Evolutionary conservation across 257 asterid species (phyloP).

Genomic region (Jasminum sambac): DNA sequence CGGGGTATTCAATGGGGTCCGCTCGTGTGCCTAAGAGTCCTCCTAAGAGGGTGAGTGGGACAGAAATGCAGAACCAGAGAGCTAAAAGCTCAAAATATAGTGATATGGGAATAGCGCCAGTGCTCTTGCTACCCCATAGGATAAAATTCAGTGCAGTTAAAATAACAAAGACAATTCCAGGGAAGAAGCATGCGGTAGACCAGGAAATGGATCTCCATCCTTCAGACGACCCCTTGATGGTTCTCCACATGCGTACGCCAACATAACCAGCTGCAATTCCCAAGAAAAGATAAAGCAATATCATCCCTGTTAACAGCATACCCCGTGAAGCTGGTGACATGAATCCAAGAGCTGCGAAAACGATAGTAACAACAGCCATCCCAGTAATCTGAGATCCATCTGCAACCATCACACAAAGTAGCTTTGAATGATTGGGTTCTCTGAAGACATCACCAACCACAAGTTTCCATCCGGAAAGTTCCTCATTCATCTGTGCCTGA

Average conservation of each 20-base stretch:
- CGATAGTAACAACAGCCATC: constrained; percentile 44
- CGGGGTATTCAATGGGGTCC: constrained; percentile 45
- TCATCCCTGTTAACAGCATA: constrained; percentile 54
- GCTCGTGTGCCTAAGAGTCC: constrained; percentile 44
- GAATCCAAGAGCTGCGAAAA: constrained; percentile 50
- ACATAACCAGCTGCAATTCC: constrained; percentile 50
- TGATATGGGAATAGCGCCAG: constrained; percentile 51
- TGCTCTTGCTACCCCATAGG: constrained; percentile 53
- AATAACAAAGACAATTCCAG: constrained; percentile 47
- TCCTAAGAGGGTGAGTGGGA: constrained; percentile 52
- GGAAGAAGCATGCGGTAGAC: constrained; percentile 49
- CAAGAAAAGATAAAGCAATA: constrained; percentile 47
- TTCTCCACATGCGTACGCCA: constrained; percentile 44
- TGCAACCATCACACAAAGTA: constrained; percentile 45
- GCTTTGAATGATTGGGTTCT: constrained; percentile 46
- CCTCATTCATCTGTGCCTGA: constrained; percentile 53
- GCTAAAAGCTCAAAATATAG: constrained; percentile 39
- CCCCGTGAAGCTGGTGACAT: constrained; percentile 60
- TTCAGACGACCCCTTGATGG: constrained; percentile 40
- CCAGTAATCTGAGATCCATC: constrained; percentile 49
- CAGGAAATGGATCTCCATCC: constrained; percentile 53
- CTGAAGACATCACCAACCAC: constrained; percentile 57
- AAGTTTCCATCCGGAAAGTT: constrained; percentile 56
- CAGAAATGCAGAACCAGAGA: constrained; percentile 53
- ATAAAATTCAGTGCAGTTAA: constrained; percentile 43